Evolutionary conservation across 148 eudicot species (phyloP), one percentile per base, ranked within the genome.

Genomic region (Chenopodium quinoa): DNA sequence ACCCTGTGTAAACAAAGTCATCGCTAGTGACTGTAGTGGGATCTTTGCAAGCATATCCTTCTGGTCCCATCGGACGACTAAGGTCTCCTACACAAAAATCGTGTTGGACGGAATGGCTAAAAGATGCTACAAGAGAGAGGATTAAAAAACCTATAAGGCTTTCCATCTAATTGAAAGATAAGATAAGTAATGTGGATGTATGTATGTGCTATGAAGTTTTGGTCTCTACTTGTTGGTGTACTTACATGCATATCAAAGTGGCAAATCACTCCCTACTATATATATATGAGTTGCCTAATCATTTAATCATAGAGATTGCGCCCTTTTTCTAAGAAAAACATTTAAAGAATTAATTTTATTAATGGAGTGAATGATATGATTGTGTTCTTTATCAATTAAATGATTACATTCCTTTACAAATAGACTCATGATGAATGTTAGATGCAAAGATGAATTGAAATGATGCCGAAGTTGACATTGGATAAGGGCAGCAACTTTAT

Each of bases 1-100:
- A 72, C 3, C 75, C 75, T 9, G 75, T 72, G 31, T 72, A 72
- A n/a, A 72, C 75, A 72, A 72, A 72, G 17, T 72, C 75, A 72
- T 72, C 75, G 9, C 31, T n/a, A 37, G 75, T 72, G 16, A 72
- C 75, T 6, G 23, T 72, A 22, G 54, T 1, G 4, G 75, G 75
- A 72, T 72, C 75, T 40, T 72, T 72, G 14, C 75, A 72, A 72
- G 54, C 75, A n/a, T 72, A 72, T 11, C 75, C 75, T 7, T 11
- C 54, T 46, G 54, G 75, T 8, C 56, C 75, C 56, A 48, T 72
- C 3, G 75, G 75, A 12, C 40, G 75, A 72, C 75, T 72, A 10
- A 4, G 56, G 56, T 72, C 75, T 72, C 75, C 75, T 20, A 72
- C 75, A 72, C 75, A 72, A n/a, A 44, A 46, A n/a, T 72, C 75